Conservation (phyloP, 495 filamentous ascomycete genomes). For the Xylaria cubensis region DNA sequence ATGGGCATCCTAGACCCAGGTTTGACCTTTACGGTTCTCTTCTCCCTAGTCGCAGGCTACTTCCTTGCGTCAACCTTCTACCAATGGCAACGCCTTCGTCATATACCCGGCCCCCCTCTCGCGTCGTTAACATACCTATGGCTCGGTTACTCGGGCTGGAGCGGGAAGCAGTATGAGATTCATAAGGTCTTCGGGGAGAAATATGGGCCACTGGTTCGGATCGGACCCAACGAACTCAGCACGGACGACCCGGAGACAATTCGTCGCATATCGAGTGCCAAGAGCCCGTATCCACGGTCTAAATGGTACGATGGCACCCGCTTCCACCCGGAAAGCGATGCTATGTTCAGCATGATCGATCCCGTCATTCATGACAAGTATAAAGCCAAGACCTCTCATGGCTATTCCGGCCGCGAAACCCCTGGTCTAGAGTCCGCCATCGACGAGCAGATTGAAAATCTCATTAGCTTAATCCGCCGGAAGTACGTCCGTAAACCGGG, state of each 20-base stretch:
- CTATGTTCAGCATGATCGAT: conserved; percentile 48
- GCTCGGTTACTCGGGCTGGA: conserved; percentile 30
- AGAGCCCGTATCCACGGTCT: conserved; percentile 48
- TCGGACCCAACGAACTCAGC: conserved; percentile 51
- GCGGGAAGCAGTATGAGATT: conserved; percentile 32
- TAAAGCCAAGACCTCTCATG: conserved; percentile 42
- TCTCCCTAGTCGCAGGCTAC: conserved; percentile 5
- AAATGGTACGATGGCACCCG: conserved; percentile 51
- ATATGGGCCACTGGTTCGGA: conserved; percentile 49
- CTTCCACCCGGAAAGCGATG: conserved; percentile 49
- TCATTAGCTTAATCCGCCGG: conserved; percentile 47
- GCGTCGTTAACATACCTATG: conserved; percentile 39
- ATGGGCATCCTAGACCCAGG: conserved; percentile 3
- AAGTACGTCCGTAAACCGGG: conserved; percentile 35
- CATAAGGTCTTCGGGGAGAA: conserved; percentile 36
- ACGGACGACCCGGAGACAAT: conserved; percentile 53
- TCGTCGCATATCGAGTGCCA: conserved; percentile 44
- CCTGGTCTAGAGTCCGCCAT: conserved; percentile 50
- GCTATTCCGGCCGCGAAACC: conserved; percentile 58
- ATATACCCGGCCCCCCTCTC: conserved; percentile 41
- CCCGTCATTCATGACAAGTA: conserved; percentile 37
- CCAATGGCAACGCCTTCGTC: conserved; percentile 40
- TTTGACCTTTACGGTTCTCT: neutral
- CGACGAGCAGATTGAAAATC: conserved; percentile 45
- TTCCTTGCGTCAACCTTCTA: conserved; percentile 26